These are phyloP conservation scores for Aspergillus hortae DNA, from an alignment of 2,329 filamentous ascomycete genomes.

Conservation along the genomic window DNA sequence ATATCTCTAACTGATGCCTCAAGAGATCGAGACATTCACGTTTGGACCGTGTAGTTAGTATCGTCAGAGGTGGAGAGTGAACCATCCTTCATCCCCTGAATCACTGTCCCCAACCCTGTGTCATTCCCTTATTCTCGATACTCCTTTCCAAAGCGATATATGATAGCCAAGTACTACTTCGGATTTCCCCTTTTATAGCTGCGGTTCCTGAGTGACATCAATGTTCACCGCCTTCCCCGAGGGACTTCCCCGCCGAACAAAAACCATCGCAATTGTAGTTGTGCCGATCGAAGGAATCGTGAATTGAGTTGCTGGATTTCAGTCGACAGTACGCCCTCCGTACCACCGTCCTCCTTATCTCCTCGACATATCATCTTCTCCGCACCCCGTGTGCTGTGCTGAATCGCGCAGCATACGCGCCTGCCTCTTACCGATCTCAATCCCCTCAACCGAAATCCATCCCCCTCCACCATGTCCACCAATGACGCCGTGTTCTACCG, in stretches of 20 bases:
- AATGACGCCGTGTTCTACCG: slow-evolving; percentile 41
- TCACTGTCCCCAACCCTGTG: not conserved
- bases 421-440: not conserved
- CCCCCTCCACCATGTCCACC: slow-evolving; percentile 19
- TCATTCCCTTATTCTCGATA: not conserved
- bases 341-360: not conserved
- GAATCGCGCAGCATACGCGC: slow-evolving; percentile 19
- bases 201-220: slow-evolving; percentile 4
- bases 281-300: not conserved
- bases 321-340: not conserved
- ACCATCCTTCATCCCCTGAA: not conserved
- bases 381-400: slow-evolving; percentile 25
- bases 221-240: slow-evolving; percentile 18
- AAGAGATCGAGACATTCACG: too few species aligned
- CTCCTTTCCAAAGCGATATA: not conserved
- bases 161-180: not conserved
- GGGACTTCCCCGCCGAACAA: slow-evolving; percentile 12
- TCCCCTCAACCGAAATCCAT: not conserved
- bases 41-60: too few species aligned
- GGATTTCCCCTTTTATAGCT: not conserved
- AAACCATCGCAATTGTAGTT: not conserved
- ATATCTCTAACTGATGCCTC: too few species aligned
- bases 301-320: not conserved
- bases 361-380: slow-evolving; percentile 9
- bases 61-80: too few species aligned